These are phyloP conservation scores for Sophora flavescens DNA, from an alignment of 306 rosid genomes.

Conservation along the genomic window DNA sequence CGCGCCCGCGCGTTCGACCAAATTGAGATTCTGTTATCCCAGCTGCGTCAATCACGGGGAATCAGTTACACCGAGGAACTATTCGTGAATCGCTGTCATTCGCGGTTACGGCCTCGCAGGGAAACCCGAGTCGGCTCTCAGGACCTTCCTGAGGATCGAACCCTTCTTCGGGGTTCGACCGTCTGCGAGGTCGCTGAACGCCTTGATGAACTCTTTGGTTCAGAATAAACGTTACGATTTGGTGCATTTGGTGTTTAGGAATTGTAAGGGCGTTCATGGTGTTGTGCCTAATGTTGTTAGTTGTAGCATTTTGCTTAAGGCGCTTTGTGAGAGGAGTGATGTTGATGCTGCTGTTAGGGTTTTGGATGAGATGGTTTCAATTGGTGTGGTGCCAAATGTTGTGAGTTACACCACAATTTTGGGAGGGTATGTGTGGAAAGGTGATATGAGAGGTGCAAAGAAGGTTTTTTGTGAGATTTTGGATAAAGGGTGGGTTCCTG, in stretches of 20 bases:
- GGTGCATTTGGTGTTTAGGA: slow-evolving; percentile 66
- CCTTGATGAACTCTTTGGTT: slow-evolving; percentile 70
- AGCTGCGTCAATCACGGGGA: slow-evolving; percentile 45
- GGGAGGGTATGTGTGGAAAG: slow-evolving; percentile 62
- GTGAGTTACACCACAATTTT: slow-evolving; percentile 76
- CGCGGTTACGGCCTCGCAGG: slow-evolving; percentile 72
- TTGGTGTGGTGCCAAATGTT: slow-evolving; percentile 81
- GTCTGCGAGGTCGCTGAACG: slow-evolving; percentile 66
- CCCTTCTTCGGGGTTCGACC: slow-evolving; percentile 52
- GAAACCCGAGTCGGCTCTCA: slow-evolving; percentile 57
- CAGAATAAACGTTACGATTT: slow-evolving; percentile 59
- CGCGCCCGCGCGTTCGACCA: slow-evolving; percentile 60
- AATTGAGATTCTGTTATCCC: slow-evolving; percentile 55
- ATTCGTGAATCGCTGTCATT: slow-evolving; percentile 61
- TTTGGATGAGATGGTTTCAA: slow-evolving; percentile 73
- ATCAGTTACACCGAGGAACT: slow-evolving; percentile 51
- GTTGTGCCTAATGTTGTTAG: slow-evolving; percentile 71
- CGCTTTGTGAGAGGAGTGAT: slow-evolving; percentile 60
- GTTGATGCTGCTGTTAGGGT: slow-evolving; percentile 64
- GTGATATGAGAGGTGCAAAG: slow-evolving; percentile 72
- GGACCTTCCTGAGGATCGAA: slow-evolving; percentile 55
- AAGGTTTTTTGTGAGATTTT: slow-evolving; percentile 65
- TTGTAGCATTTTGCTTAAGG: slow-evolving; percentile 75
- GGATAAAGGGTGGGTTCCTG: slow-evolving; percentile 81
- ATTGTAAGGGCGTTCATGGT: slow-evolving; percentile 50